Evolutionary conservation across 73 alveolate genomes (phyloP).

Genomic region (Paramecium sexaurelia): DNA sequence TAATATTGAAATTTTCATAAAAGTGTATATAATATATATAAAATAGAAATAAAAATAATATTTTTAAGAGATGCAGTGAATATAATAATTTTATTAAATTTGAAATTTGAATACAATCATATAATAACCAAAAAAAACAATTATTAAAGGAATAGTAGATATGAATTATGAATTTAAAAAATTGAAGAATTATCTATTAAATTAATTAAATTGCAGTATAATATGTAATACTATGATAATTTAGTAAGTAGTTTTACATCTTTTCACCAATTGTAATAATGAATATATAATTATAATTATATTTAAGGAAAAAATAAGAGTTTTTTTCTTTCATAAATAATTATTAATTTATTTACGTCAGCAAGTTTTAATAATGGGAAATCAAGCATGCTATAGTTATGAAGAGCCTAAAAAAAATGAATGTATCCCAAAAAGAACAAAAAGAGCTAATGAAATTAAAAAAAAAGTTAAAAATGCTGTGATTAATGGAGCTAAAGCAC

Average conservation of each 20-base stretch:
- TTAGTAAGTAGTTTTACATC: background rate
- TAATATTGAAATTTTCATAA: no score
- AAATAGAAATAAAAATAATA: no score
- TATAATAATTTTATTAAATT: no score
- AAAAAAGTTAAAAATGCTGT: background rate
- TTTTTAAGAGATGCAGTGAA: no score
- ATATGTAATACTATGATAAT: background rate
- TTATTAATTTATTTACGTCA: conserved; percentile 1
- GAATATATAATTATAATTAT: background rate
- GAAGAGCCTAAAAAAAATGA: background rate
- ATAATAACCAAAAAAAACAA: no score
- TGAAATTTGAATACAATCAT: no score
- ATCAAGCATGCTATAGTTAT: background rate
- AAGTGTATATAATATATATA: no score
- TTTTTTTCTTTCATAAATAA: background rate
- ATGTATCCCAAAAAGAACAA: background rate
- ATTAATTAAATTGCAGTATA: background rate
- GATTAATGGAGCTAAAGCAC: background rate
- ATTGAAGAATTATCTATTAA: background rate
- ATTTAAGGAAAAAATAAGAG: background rate
- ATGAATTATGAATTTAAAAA: no score
- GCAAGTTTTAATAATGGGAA: background rate
- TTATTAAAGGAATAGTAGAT: no score
- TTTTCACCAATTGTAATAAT: background rate
- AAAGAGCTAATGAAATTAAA: background rate